Evolutionary conservation across 768 basidiomycete species (phyloP), one percentile per base, ranked within the genome.

Genomic region (Boletus rex-veris): DNA sequence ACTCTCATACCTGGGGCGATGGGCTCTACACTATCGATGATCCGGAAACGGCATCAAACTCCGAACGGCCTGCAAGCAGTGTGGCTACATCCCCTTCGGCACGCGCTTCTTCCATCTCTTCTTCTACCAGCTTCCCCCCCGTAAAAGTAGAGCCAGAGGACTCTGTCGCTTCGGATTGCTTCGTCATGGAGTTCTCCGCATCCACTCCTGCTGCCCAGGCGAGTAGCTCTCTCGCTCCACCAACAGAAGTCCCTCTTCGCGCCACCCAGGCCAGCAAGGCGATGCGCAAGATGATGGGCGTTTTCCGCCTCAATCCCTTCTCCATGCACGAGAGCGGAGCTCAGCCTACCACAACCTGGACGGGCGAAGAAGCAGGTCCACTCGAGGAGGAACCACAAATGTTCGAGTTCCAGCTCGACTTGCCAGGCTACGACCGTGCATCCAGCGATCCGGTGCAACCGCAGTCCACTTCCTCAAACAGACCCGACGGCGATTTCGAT

Each of bases 231-330:
- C 71, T 78, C 47, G 80, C 79, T 1, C 81, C 81, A 1, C 83
- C 81, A 2, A 81, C 80, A 33, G 81, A 83, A 63, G 87, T 88
- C 2, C 87, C 88, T 8, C 77, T 88, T 14, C 85, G 88, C 43
- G 88, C 88, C 8, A 89, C 86, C 0, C 84, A 88, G 62, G 88
- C 87, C 1, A 77, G 79, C 56, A 77, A 79, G 43, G 77, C 80
- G 41, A 89, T 89, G 88, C 80, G 84, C 50, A 73, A 74, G 45
- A 83, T 89, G 82, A 91, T 91, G 88, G 80, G 81, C 40, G 81
- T 84, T 19, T 88, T 90, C 67, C 79, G 88, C 8, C 77, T 90
- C 60, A 85, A 90, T 67, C 87, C 86, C 0, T 90, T 90, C 60
- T 79, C 86, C 21, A 81, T 84, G 72, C 82, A 86, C 58, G 80